Evolutionary conservation across 2,329 filamentous ascomycete species (phyloP), one percentile per base, ranked within the genome.

Genomic region (Coniochaeta hoffmannii): DNA sequence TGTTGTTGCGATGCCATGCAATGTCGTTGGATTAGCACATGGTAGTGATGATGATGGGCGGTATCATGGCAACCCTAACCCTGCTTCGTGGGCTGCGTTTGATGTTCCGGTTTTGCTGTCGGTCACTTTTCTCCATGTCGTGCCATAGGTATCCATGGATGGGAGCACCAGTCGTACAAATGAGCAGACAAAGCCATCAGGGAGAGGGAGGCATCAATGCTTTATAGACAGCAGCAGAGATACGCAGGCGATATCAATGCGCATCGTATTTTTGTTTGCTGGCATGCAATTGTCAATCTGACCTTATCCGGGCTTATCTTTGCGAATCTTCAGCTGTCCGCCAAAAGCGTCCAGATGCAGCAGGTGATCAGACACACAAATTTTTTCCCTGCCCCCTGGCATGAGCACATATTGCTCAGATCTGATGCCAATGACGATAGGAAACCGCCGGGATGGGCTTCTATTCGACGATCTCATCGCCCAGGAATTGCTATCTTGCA

Each of bases 301-400:
- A n/a, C 19, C 41, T 46, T 46, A 46, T 46, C 41, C 41, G 41
- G 30, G 41, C 41, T 46, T 46, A 46, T 46, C 41, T 26, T 46
- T 46, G 36, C 36, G 36, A 41, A 10, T 24, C 41, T 19, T 46
- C 41, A 46, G 41, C 41, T 41, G 19, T 46, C 41, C 19, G 24
- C 41, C 41, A 46, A 46, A 28, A 19, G 19, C 41, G 24, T 46
- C 41, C 41, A 28, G 41, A 46, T 46, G 41, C 41, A 46, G 41
- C 41, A 46, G 41, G 41, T 46, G 41, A 46, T 28, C 41, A 28
- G 24, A 26, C 41, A 46, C 41, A n/a, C n/a, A n/a, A 26, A 46
- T 46, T 28, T 28, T 46, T n/a, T n/a, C n/a, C n/a, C n/a, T n/a
- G n/a, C n/a, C 14, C 38, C 38, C 38, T 44, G 38, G 38, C 38